Evolutionary conservation across 2,329 filamentous ascomycete genomes (phyloP).

Genomic region (Clonostachys solani): DNA sequence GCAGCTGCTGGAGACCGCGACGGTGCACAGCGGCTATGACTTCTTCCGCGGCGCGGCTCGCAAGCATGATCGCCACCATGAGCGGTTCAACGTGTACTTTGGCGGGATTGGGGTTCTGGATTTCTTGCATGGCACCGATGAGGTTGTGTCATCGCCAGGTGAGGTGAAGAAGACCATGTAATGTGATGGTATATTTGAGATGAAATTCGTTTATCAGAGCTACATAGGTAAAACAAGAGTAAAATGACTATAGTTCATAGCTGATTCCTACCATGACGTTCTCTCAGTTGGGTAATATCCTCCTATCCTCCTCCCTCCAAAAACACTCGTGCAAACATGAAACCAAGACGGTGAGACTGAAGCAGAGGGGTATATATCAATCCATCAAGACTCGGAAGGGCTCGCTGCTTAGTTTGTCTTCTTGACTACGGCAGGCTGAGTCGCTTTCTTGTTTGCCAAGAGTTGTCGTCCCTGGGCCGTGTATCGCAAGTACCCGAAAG

Average conservation of each 20-base stretch:
- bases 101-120: constrained; percentile 48
- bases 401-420: constrained; percentile 18
- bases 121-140: constrained; percentile 47
- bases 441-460: constrained; percentile 11
- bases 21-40: constrained; percentile 54
- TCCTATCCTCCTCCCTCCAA: too few species aligned
- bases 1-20: constrained; percentile 45
- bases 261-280: too few species aligned
- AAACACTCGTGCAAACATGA: too few species aligned
- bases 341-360: too few species aligned
- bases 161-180: neutral
- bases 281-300: too few species aligned
- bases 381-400: too few species aligned
- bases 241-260: neutral
- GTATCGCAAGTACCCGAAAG: constrained; percentile 25
- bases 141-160: constrained; percentile 4
- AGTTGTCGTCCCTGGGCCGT: constrained; percentile 20
- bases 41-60: constrained; percentile 41
- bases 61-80: constrained; percentile 54
- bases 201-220: too few species aligned
- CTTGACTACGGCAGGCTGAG: constrained; percentile 8
- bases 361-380: too few species aligned
- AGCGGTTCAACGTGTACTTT: constrained; percentile 50
- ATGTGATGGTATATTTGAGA: too few species aligned
- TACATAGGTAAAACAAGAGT: too few species aligned